These are phyloP conservation scores for Schizosaccharomyces pombe DNA, from an alignment of 805 yeast species.

Conservation along the genomic window ASM294v3 CU329670.1:5217501-5218000, in stretches of 20 bases:
- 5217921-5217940: constrained; percentile 73
- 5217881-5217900: constrained; percentile 67
- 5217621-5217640: constrained; percentile 78
- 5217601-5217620: constrained; percentile 85
- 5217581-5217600: constrained; percentile 77
- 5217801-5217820: constrained; percentile 82
- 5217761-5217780: constrained; percentile 85
- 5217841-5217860: constrained; percentile 79
- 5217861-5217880: constrained; percentile 83
- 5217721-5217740: constrained; percentile 81
- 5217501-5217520: constrained; percentile 95
- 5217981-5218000: constrained; percentile 66
- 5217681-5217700: constrained; percentile 76
- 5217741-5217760: constrained; percentile 54
- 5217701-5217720: constrained; percentile 82
- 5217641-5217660: constrained; percentile 82
- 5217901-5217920: constrained; percentile 55
- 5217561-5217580: constrained; percentile 82
- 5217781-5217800: constrained; percentile 74
- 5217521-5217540: constrained; percentile 96
- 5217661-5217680: constrained; percentile 81
- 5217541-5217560: constrained; percentile 78
- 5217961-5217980: constrained; percentile 69
- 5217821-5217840: constrained; percentile 92
- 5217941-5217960: constrained; percentile 69